Evolutionary conservation across 2,329 filamentous ascomycete species (phyloP).

Genomic region (Stachybotrys echinatus): DNA sequence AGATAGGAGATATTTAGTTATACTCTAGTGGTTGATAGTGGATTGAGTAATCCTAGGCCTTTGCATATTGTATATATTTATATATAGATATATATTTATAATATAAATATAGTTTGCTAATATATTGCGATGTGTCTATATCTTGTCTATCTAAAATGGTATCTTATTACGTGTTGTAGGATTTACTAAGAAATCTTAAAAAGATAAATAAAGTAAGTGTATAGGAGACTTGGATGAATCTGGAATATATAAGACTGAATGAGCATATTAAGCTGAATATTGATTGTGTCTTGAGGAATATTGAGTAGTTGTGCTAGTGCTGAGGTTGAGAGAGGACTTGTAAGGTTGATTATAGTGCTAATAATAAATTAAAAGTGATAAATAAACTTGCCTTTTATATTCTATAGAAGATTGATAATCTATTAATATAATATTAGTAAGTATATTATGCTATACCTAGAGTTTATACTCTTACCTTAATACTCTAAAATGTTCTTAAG

Average conservation of each 20-base stretch:
- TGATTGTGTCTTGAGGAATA: slow-evolving; percentile 10
- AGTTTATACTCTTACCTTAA: background rate
- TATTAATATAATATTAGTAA: too few relatives aligned
- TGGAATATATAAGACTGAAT: slow-evolving; percentile 28
- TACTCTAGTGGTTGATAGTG: too few relatives aligned
- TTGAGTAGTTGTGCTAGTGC: slow-evolving; percentile 20
- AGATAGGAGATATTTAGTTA: too few relatives aligned
- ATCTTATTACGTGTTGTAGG: slow-evolving; percentile 9
- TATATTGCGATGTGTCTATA: background rate
- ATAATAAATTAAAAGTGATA: slow-evolving; percentile 20
- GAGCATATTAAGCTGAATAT: slow-evolving; percentile 18
- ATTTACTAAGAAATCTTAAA: slow-evolving; percentile 25
- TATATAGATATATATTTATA: too few relatives aligned
- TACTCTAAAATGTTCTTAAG: slow-evolving; percentile 14
- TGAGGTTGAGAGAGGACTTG: slow-evolving; percentile 20
- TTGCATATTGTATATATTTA: too few relatives aligned
- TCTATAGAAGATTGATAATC: too few relatives aligned
- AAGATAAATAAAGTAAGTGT: slow-evolving; percentile 27
- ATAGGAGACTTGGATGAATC: slow-evolving; percentile 12
- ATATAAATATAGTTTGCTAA: background rate
- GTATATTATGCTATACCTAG: too few relatives aligned
- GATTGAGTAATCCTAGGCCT: too few relatives aligned
- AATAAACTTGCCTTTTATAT: slow-evolving; percentile 5
- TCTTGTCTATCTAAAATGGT: slow-evolving; percentile 10
- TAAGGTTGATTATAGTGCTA: slow-evolving; percentile 22